Evolutionary conservation across 2,329 filamentous ascomycete genomes (phyloP), one percentile per base, ranked within the genome.

Genomic region (Aureobasidium leucospermi): DNA sequence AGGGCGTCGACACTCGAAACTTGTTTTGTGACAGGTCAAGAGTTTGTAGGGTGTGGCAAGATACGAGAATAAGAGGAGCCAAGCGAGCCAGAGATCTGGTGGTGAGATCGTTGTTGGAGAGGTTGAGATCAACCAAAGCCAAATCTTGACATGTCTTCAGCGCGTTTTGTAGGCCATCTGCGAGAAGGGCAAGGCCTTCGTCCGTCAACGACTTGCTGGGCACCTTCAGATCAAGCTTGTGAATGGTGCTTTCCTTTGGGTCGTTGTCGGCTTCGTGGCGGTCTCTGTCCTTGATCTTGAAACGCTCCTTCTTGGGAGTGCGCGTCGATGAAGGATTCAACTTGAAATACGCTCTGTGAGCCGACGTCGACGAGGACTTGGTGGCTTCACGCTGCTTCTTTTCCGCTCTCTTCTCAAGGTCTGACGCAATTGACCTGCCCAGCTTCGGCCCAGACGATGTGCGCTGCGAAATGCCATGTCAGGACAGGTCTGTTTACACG

Each of bases 11-110:
- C 28, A 81, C 70, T 10, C 62, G 65, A 61, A 81, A 75, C 0
- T 69, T 62, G 64, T 81, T 81, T 23, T 71, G 63, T 8, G 78
- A 75, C 7, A 81, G 65, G 62, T 79, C 75, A 19, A 81, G 67
- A 29, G 76, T 75, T 61, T 73, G 73, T 15, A 81, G 65, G 41
- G 78, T 75, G n/a, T 70, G 69, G n/a, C 65, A 61, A 7, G 74
- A 73, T n/a, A 75, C 66, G 11, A 67, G 63, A 48, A 81, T 70
- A 36, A 79, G 68, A 19, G 69, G 66, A 2, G 74, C 73, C 3
- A 81, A 69, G 45, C 70, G 70, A 8, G 65, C 66, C 16, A 81
- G 70, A 4, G 75, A 73, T 7, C 63, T 60, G 5, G 73, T 69
- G 0, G 76, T 79, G 32, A 81, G 69, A 9, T 63, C 61, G 63